Evolutionary conservation across 2,329 filamentous ascomycete genomes (phyloP), one percentile per base, ranked within the genome.

Genomic region (Podosphaera aphanis): DNA sequence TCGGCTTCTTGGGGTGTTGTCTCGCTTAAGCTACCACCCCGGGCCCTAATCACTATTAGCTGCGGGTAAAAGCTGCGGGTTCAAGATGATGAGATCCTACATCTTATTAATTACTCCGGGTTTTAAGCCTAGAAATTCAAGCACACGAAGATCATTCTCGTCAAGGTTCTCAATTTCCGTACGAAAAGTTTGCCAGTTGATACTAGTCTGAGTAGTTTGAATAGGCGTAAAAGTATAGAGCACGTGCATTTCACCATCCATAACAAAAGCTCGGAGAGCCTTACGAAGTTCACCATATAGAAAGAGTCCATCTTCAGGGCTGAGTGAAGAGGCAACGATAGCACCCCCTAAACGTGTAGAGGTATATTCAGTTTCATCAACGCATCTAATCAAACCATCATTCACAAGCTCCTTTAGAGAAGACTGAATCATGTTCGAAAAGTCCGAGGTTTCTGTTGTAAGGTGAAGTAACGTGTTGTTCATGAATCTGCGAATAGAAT

Each of bases 241-340:
- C 11, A 83, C 70, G 54, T 85, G 81, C 74, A 86, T 77, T 50
- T 86, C 81, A 3, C 79, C 77, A 55, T 85, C 79, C 71, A 86
- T 77, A 11, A 84, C 81, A 55, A 86, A 85, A 1, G 77, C 77
- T 49, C 70, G 66, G 2, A 85, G 65, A 0, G 80, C 77, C 51
- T 70, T 70, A 47, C 68, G 67, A 42, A 85, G 65, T 58, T 86
- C 81, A 40, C 72, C 66, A 52, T 84, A 66, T 16, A 85, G 68
- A 53, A 84, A 85, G 1, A 82, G 61, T 0, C 81, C 81, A 53
- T 85, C 80, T 48, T 83, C 77, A 0, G 79, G 81, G 44, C 79
- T 73, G 31, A 86, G 69, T 1, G 76, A 74, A 2, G 80, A 82
- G 8, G 75, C 73, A 20, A 85, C 79, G 20, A 83, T 72, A 2